Base-by-base conservation (phyloP, 805 yeast species). In the Priceomyces haplophilus region DNA sequence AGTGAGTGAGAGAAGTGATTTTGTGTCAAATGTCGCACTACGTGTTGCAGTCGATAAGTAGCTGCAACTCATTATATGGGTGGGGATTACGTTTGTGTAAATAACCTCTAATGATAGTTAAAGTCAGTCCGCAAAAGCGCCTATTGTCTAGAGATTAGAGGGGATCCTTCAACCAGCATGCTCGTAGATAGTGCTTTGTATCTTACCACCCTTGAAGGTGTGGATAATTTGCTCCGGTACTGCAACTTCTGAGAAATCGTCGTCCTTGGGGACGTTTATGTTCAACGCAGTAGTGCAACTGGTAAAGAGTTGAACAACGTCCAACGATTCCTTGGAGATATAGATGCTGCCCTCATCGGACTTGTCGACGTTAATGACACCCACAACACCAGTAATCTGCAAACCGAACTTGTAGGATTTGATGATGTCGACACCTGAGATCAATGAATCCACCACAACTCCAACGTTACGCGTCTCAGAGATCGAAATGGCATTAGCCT, bases 221-320 rank as follows among this genome's bases (percentile, higher is more conserved):
- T 88, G 96, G 58, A 80, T 79, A 64, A 93, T 76, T 69, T 93
- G 99, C 66, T 93, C 99, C 7, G 98, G 97, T 33, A 86, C 78
- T 7, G 96, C 82, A 42, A 80, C 68, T 64, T 93, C 99, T 41
- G 73, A 78, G 64, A 77, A 82, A 61, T 91, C 96, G 17, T 75
- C 83, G 12, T 72, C 78, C 37, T 76, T 76, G 20, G 96, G 96
- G 35, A 88, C 75, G 57, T 90, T 88, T 52, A 93, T 73, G 62
- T 93, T 93, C 62, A 93, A 70, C 3, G 95, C 78, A 0, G 97
- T 85, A 12, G 95, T 79, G 41, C 87, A 82, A 37, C 95, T 83
- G 2, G 97, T 85, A 65, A 81, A 88, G 36, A 93, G 71, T 56
- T 88, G 73, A 30, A 58, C 52, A 32, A 65, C 95, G 4, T 74